Evolutionary conservation across 805 yeast species (phyloP).

Genomic region (Candida palmyrensis): DNA sequence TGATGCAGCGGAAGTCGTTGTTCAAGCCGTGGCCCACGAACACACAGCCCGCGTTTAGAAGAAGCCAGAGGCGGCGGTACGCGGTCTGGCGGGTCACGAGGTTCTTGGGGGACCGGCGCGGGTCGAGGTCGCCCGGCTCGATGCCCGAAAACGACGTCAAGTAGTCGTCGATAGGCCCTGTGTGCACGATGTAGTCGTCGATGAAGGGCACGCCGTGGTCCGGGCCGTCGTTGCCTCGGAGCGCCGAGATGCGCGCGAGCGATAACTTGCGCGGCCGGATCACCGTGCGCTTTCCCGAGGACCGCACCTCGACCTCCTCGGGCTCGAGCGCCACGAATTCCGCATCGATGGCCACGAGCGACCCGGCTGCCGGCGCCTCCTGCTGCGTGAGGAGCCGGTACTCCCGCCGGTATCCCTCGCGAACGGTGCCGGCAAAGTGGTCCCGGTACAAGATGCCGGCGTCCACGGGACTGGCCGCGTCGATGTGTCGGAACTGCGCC

Average conservation of each 20-base stretch:
- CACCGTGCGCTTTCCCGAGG: conserved; percentile 64
- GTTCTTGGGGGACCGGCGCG: conserved; percentile 54
- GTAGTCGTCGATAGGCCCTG: conserved; percentile 71
- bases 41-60: conserved; percentile 81
- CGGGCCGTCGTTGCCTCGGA: conserved; percentile 66
- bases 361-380: conserved; percentile 72
- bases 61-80: conserved; percentile 84
- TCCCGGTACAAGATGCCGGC: conserved; percentile 67
- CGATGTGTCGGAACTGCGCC: conserved; percentile 7
- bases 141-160: conserved; percentile 93
- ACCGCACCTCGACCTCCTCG: conserved; percentile 73
- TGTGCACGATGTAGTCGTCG: conserved; percentile 85
- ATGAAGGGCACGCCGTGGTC: conserved; percentile 71
- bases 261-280: conserved; percentile 72
- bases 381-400: conserved; percentile 60
- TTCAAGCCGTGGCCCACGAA: conserved; percentile 93
- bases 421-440: conserved; percentile 62
- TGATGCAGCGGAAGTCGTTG: conserved; percentile 91
- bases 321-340: conserved; percentile 84
- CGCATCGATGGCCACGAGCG: conserved; percentile 90
- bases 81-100: conserved; percentile 79
- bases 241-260: conserved; percentile 83
- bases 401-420: conserved; percentile 55
- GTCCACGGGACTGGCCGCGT: conserved; percentile 43
- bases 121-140: conserved; percentile 84